phyloP scores from a whole-genome alignment of 345 rosid genomes.

The Linum trigynum region DNA sequence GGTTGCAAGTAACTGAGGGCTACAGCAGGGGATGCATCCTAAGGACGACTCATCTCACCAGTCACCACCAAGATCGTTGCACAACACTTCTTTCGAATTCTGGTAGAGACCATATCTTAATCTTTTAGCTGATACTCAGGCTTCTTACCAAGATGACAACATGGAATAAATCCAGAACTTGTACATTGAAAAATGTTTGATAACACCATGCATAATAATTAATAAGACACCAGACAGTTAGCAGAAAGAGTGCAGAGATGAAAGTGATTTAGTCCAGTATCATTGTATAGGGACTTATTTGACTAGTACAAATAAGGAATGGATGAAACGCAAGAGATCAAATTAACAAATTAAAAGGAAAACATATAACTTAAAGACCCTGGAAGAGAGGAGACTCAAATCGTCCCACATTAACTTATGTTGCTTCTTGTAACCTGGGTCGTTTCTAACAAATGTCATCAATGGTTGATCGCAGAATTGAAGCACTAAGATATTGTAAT shows the following conservation, averaged over 20 bases:
- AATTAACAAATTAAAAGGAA: conserved; percentile 1
- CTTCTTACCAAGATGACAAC: background rate
- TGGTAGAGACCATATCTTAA: background rate
- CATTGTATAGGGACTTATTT: background rate
- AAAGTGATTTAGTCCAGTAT: background rate
- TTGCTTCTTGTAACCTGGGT: conserved; percentile 8
- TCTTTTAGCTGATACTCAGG: background rate
- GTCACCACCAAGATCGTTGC: background rate
- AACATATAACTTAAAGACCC: conserved; percentile 12
- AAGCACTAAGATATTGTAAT: conserved; percentile 1
- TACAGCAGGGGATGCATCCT: background rate
- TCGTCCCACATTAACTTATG: conserved; percentile 9
- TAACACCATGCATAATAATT: background rate
- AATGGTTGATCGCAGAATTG: background rate
- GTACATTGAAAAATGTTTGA: background rate
- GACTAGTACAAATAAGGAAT: background rate
- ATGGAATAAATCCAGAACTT: background rate
- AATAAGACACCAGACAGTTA: background rate
- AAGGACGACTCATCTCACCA: background rate
- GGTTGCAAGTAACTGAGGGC: too few relatives aligned
- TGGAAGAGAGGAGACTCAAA: conserved; percentile 15
- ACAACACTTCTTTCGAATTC: background rate
- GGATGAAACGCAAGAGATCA: background rate
- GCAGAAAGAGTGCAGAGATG: background rate
- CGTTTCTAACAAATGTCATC: conserved; percentile 4